A percentile compares a stretch with the other conserved stretches of the same genome.
Evolutionary conservation across 164 flowering plant species (phyloP).

Genomic region (Cinnamomum chago): DNA sequence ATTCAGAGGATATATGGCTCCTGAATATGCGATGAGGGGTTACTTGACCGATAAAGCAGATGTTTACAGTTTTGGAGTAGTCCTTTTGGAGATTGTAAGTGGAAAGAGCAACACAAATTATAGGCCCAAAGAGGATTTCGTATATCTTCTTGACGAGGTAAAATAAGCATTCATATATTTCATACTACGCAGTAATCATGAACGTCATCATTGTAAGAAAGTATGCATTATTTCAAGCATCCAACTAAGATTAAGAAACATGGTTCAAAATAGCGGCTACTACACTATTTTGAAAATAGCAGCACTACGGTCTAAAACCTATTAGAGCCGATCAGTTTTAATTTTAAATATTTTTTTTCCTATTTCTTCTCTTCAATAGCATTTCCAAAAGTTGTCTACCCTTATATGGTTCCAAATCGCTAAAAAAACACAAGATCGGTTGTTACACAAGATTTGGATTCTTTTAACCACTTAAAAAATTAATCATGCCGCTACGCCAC

Average conservation of each 20-base stretch:
- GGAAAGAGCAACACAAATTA: constrained; percentile 70
- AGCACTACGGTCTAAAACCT: too few relatives aligned
- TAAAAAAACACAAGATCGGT: too few relatives aligned
- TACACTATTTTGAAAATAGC: too few relatives aligned
- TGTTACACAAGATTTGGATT: too few relatives aligned
- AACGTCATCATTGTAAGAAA: background rate
- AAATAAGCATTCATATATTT: constrained; percentile 4
- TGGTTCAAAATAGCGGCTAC: too few relatives aligned
- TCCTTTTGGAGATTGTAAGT: constrained; percentile 72
- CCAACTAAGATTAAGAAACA: background rate
- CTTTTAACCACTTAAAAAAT: too few relatives aligned
- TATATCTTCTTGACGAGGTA: constrained; percentile 87
- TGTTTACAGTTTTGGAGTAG: constrained; percentile 80
- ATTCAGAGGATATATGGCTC: constrained; percentile 91
- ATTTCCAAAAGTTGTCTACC: too few relatives aligned
- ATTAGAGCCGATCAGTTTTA: too few relatives aligned
- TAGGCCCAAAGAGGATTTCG: constrained; percentile 44
- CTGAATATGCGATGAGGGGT: constrained; percentile 88
- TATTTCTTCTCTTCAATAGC: too few relatives aligned
- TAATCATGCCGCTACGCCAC: too few relatives aligned
- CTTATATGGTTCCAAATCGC: too few relatives aligned
- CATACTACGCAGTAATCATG: background rate
- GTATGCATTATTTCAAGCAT: background rate
- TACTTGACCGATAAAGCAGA: constrained; percentile 84
- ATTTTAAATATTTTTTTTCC: too few relatives aligned